phyloP scores from a whole-genome alignment of 106 monocot species.

The Platanthera guangdongensis region DNA sequence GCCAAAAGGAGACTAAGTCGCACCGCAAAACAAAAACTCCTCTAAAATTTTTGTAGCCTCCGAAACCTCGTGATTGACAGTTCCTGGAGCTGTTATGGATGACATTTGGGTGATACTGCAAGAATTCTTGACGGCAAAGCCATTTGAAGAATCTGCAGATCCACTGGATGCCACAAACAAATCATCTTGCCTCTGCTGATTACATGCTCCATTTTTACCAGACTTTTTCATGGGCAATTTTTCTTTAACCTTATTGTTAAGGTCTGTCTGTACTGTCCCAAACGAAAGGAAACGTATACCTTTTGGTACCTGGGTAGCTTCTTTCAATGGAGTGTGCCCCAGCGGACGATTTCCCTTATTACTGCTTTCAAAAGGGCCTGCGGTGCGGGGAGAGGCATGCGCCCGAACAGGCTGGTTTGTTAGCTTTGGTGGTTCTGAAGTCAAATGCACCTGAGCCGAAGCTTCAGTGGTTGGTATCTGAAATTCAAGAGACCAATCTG shows the following conservation, averaged over 20 bases:
- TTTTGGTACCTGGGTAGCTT: slow-evolving; percentile 33
- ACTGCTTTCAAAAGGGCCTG: not conserved
- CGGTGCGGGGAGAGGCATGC: not conserved
- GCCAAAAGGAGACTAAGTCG: no score
- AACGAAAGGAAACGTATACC: slow-evolving; percentile 76
- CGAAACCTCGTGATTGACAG: slow-evolving; percentile 12
- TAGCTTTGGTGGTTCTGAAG: slow-evolving; percentile 14
- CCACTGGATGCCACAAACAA: not conserved
- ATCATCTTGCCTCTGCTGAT: slow-evolving; percentile 20
- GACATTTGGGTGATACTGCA: not conserved
- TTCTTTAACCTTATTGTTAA: slow-evolving; percentile 6
- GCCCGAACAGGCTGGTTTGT: slow-evolving; percentile 4
- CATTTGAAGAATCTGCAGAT: not conserved
- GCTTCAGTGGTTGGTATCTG: slow-evolving; percentile 31
- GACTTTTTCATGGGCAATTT: slow-evolving; percentile 4
- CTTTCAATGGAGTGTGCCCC: slow-evolving; percentile 10
- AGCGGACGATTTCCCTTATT: slow-evolving; percentile 3
- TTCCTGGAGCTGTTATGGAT: not conserved
- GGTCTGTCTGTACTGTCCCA: slow-evolving; percentile 18
- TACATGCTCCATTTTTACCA: slow-evolving; percentile 5
- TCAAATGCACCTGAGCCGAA: slow-evolving; percentile 13
- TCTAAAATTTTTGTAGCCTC: slow-evolving; percentile 77
- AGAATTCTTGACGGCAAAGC: not conserved
- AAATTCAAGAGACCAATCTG: not conserved
- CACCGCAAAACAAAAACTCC: slow-evolving; percentile 64